Conservation (phyloP, 1,284 basidiomycete species). For the Boletus smithii region DNA sequence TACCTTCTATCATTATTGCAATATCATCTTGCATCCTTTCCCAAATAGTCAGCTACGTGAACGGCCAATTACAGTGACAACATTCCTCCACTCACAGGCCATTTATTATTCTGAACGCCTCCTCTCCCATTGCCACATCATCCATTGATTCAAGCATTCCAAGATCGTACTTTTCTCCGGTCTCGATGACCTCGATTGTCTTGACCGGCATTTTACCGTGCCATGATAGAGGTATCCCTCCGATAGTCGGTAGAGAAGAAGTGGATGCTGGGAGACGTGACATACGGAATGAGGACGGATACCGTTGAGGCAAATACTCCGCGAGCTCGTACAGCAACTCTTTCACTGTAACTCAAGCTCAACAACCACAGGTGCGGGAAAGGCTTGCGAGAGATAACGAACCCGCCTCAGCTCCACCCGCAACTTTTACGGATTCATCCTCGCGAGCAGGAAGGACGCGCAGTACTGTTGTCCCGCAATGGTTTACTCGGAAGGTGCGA, state of each 20-base stretch:
- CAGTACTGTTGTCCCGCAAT: conserved; percentile 47
- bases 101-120: conserved; percentile 65
- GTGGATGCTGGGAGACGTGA: conserved; percentile 37
- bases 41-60: not conserved
- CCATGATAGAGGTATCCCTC: conserved; percentile 46
- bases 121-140: conserved; percentile 37
- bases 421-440: conserved; percentile 46
- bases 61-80: not conserved
- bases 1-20: conserved; percentile 74
- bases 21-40: conserved; percentile 67
- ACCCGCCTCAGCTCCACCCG: conserved; percentile 56
- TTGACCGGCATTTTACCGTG: conserved; percentile 48
- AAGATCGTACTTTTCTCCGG: conserved; percentile 51
- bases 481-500: conserved; percentile 49
- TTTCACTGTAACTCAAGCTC: conserved; percentile 41
- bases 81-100: conserved; percentile 47
- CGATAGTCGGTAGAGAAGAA: conserved; percentile 20
- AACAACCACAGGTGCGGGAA: not conserved
- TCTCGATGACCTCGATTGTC: conserved; percentile 51
- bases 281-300: conserved; percentile 56
- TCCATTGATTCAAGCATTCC: conserved; percentile 34
- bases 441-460: conserved; percentile 42
- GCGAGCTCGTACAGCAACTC: conserved; percentile 65
- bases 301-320: conserved; percentile 61
- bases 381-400: conserved; percentile 11